Base-by-base conservation (phyloP, 2,329 filamentous ascomycete species). In the Drechslerella stenobrocha region DNA sequence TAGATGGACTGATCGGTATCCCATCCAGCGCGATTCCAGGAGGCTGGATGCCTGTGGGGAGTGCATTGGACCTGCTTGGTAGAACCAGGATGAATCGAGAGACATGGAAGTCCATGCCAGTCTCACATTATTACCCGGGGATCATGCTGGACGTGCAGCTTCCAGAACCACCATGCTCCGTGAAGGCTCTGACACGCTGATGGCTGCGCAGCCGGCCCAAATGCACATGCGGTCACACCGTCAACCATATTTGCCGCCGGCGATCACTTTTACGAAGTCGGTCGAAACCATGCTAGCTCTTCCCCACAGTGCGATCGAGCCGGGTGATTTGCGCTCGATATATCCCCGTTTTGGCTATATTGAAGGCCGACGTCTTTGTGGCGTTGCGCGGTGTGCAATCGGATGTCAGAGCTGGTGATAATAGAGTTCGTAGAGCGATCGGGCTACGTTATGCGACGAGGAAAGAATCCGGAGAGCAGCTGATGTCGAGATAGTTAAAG, bases 311-410 rank as follows among this genome's bases (percentile, higher is more conserved):
- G 22, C 56, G 46, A 47, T 59, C 40, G 56, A 59, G 45, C 46
- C 55, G 55, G 55, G 52, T 30, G 46, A 45, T n/a, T n/a, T n/a
- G 44, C 34, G 20, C 26, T 46, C 34, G 9, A 55, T 55, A 67
- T 67, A 67, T 60, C 63, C 63, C 63, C 63, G 55, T 67, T 67
- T 67, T 67, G 63, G 63, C 63, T 67, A 67, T 67, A 67, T 67
- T 67, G 52, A 8, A 18, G 51, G 23, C 47, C 5, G 15, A 52
- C 23, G 52, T 32, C 46, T 53, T 22, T 22, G 24, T 53, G 32
- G 28, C 18, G 50, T 13, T 5, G 28, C 28, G 15, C 15, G 40
- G 34, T 13, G 6, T 32, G 52, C 22, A 60, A 45, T 59, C 50
- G 22, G 60, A n/a, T n/a, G n/a, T n/a, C n/a, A n/a, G n/a, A n/a